Conservation (phyloP, 371 early-diverging fungal genomes). For the Cokeromyces recurvatus region DNA sequence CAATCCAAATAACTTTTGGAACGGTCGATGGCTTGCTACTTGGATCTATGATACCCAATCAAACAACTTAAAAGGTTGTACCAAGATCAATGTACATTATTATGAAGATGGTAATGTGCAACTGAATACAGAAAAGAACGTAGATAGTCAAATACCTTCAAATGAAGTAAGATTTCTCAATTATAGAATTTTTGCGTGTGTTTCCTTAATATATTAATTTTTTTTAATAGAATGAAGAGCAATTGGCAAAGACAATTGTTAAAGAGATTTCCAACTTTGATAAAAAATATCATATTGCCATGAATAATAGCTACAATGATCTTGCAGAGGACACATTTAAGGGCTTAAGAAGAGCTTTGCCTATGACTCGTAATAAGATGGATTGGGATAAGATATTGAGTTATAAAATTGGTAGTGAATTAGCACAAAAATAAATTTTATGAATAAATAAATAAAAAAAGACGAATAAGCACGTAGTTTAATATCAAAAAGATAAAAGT, state of each 20-base stretch:
- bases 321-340: constrained; percentile 87
- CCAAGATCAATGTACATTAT: constrained; percentile 88
- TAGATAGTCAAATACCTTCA: constrained; percentile 29
- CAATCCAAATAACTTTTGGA: constrained; percentile 92
- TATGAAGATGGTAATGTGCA: constrained; percentile 99
- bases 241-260: constrained; percentile 51
- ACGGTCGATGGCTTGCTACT: constrained; percentile 86
- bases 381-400: constrained; percentile 86
- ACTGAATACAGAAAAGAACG: constrained; percentile 70
- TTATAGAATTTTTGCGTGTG: too few species aligned
- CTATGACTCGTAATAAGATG: constrained; percentile 86
- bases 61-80: constrained; percentile 61
- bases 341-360: constrained; percentile 84
- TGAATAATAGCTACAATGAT: constrained; percentile 80
- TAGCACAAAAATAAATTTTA: constrained; percentile 44
- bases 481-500: too few species aligned
- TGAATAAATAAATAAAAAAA: too few species aligned
- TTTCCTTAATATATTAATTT: neutral
- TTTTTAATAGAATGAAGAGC: constrained; percentile 37
- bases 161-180: constrained; percentile 25
- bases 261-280: constrained; percentile 72
- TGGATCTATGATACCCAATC: constrained; percentile 67
- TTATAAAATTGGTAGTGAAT: constrained; percentile 55
- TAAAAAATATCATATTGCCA: constrained; percentile 71
- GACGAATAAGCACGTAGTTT: too few species aligned